These are phyloP conservation scores for Plasmodium knowlesi DNA, from an alignment of 169 alveolate genomes.

Conservation along the genomic window DNA sequence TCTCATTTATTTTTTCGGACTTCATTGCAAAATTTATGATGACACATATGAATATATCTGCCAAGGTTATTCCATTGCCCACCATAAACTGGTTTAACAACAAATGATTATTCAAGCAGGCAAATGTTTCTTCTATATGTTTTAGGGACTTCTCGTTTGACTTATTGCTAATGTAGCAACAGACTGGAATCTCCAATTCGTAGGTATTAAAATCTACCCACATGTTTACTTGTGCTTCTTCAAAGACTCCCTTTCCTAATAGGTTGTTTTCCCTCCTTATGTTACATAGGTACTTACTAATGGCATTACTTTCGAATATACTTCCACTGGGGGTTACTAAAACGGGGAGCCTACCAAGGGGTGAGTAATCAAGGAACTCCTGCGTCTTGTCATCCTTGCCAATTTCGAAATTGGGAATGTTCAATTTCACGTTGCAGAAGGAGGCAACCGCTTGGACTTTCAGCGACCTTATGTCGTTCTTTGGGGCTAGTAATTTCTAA, in stretches of 20 bases:
- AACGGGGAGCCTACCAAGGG: constrained; percentile 60
- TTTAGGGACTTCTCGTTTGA: constrained; percentile 66
- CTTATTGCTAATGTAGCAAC: constrained; percentile 75
- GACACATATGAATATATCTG: constrained; percentile 90
- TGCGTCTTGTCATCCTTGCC: constrained; percentile 57
- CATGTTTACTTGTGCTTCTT: constrained; percentile 76
- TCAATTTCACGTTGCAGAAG: constrained; percentile 47
- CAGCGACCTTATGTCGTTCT: constrained; percentile 37
- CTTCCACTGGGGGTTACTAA: constrained; percentile 45
- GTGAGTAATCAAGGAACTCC: constrained; percentile 47
- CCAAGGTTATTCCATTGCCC: constrained; percentile 91
- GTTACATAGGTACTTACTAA: constrained; percentile 52
- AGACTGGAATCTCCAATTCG: constrained; percentile 77
- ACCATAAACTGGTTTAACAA: constrained; percentile 86
- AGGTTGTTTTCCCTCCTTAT: constrained; percentile 31
- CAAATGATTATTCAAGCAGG: constrained; percentile 79
- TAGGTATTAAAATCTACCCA: constrained; percentile 84
- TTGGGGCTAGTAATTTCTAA: constrained; percentile 56
- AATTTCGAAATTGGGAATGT: constrained; percentile 30
- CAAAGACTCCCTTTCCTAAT: constrained; percentile 48
- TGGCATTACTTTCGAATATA: constrained; percentile 63
- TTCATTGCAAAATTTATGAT: constrained; percentile 83
- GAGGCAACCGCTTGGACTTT: constrained; percentile 71
- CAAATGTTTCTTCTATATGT: constrained; percentile 79
- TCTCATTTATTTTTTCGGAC: constrained; percentile 73